Evolutionary conservation across 1,139 yeast species (phyloP).

Genomic region (Protomyces inouyei): DNA sequence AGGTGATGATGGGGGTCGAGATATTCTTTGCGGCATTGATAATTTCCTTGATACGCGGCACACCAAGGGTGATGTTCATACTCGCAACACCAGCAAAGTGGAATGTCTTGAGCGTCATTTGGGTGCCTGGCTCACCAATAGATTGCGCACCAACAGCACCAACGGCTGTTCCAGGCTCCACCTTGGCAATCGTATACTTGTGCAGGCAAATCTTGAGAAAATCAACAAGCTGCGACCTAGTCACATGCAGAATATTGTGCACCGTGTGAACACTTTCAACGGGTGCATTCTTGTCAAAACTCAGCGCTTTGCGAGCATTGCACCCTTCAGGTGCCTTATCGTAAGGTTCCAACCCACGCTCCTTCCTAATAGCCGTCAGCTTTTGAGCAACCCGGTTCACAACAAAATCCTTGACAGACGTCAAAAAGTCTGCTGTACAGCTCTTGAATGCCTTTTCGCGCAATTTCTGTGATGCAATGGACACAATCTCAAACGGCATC

Average conservation of each 20-base stretch:
- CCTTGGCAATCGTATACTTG: constrained; percentile 84
- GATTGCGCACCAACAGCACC: constrained; percentile 99
- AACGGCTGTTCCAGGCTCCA: constrained; percentile 98
- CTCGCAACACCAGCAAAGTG: constrained; percentile 99
- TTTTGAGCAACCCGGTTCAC: constrained; percentile 52
- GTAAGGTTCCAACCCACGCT: constrained; percentile 45
- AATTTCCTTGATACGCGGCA: constrained; percentile 97
- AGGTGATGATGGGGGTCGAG: constrained; percentile 94
- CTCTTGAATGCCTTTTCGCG: constrained; percentile 55
- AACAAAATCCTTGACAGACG: constrained; percentile 79
- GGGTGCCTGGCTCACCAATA: constrained; percentile 99
- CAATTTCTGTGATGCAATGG: constrained; percentile 53
- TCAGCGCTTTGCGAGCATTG: background rate
- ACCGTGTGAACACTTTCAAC: constrained; percentile 44
- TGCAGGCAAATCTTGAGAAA: constrained; percentile 72
- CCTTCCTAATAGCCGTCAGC: constrained; percentile 55
- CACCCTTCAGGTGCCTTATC: background rate
- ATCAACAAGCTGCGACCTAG: constrained; percentile 54
- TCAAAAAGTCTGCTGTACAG: constrained; percentile 53
- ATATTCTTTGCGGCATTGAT: constrained; percentile 94
- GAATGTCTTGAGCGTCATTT: constrained; percentile 97
- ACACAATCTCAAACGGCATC: constrained; percentile 64
- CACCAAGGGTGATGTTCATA: constrained; percentile 98
- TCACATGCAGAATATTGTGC: constrained; percentile 68
- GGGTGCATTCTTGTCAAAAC: constrained; percentile 37